Evolutionary conservation across 1,284 basidiomycete species (phyloP), one percentile per base, ranked within the genome.

Genomic region (Papiliotrema flavescens): DNA sequence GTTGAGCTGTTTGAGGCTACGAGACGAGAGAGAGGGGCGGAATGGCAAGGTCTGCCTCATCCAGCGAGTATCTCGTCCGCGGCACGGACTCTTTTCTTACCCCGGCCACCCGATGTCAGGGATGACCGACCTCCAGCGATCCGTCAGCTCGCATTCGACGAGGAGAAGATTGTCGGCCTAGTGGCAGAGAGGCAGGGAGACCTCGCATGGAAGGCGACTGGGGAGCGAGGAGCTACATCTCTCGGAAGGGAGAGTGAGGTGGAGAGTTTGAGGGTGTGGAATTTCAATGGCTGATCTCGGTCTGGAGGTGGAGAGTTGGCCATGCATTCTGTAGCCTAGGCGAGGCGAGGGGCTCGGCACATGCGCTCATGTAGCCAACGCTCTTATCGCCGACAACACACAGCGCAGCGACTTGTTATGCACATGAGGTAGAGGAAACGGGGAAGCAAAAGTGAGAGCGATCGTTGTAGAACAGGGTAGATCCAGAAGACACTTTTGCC

Each of bases 131-230:
- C 53, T 19, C 55, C 64, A 3, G 56, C 62, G 0, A 68, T 76
- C 8, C 57, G 62, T 11, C 66, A 73, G 37, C 53, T 77, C 22
- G 69, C 69, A 1, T 75, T 77, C 54, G 74, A 77, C 41, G 73
- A 77, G 59, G 70, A 76, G 62, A 74, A 70, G 59, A 76, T 77
- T 39, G 75, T 75, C 0, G 73, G 74, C 1, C 53, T 76, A 1
- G 64, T 74, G 15, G 4, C 24, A 3, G 5, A 5, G 6, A 32
- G 28, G 28, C 5, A 32, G 28, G 28, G 11, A 5, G 11, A 11
- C 6, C 6, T 32, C 6, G 28, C 28, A 32, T 11, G 9, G 8
- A 11, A 23, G 23, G 45, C 24, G n/a, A 14, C 14, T 3, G 45
- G 3, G 5, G 28, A 5, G 45, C 4, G 23, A 3, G 28, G 28